Conservation (phyloP, 2,329 filamentous ascomycete species). For the Cladophialophora carrionii region DNA sequence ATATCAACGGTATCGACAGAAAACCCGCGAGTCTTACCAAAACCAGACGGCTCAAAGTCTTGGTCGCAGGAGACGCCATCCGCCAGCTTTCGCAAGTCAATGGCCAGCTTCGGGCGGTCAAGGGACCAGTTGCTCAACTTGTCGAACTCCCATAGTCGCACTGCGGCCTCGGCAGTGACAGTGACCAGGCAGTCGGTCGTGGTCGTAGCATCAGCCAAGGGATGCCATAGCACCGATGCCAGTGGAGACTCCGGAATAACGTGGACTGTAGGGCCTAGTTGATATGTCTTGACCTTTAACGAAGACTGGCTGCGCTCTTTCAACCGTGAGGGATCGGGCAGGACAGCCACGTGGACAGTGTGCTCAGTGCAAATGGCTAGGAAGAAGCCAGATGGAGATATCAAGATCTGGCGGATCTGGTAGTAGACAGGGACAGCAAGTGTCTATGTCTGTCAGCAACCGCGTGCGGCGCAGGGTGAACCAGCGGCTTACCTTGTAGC, state of each 20-base stretch:
- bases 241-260: constrained; percentile 82
- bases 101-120: constrained; percentile 76
- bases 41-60: constrained; percentile 76
- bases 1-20: constrained; percentile 90
- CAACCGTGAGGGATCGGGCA: constrained; percentile 79
- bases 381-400: constrained; percentile 80
- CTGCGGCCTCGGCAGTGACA: constrained; percentile 82
- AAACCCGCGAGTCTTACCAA: constrained; percentile 76
- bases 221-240: constrained; percentile 87
- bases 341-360: constrained; percentile 82
- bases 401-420: constrained; percentile 79
- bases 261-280: constrained; percentile 89
- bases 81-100: constrained; percentile 86
- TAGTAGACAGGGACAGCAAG: constrained; percentile 78
- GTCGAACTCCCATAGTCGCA: constrained; percentile 88
- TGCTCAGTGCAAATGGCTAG: constrained; percentile 81
- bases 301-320: constrained; percentile 67
- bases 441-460: constrained; percentile 44
- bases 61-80: constrained; percentile 81
- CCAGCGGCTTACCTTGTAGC: constrained; percentile 52
- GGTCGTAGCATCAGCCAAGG: constrained; percentile 68
- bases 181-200: constrained; percentile 82
- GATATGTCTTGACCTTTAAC: constrained; percentile 82
- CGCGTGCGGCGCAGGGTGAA: background rate
- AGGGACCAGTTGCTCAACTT: constrained; percentile 84